Evolutionary conservation across 1,284 basidiomycete genomes (phyloP).

Genomic region (Quambalaria eucalypti): DNA sequence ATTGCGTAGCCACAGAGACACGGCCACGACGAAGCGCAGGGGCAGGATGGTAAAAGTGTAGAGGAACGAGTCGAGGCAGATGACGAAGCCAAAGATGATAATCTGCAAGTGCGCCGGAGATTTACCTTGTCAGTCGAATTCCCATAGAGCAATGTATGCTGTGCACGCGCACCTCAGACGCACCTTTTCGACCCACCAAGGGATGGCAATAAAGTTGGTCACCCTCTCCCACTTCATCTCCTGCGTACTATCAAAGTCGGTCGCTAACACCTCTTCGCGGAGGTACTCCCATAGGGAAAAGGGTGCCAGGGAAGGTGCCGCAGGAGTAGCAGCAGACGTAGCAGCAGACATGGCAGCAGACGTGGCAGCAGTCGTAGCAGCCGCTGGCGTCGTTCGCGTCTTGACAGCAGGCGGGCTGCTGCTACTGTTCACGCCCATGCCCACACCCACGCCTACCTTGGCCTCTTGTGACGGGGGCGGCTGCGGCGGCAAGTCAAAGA

Average conservation of each 20-base stretch:
- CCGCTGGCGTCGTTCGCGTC: too few species aligned
- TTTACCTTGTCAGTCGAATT: not conserved
- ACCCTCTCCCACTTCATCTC: constrained; percentile 96
- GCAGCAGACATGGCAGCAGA: not conserved
- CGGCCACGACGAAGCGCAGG: constrained; percentile 56
- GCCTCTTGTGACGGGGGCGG: too few species aligned
- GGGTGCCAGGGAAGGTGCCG: constrained; percentile 5
- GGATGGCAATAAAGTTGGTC: constrained; percentile 88
- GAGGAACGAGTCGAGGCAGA: constrained; percentile 93
- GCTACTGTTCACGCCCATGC: too few species aligned
- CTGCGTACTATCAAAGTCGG: constrained; percentile 83
- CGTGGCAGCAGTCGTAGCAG: not conserved
- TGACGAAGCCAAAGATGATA: constrained; percentile 79
- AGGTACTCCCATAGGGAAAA: constrained; percentile 82
- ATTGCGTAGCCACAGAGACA: constrained; percentile 28
- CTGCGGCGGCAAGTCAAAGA: too few species aligned
- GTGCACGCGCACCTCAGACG: constrained; percentile 12
- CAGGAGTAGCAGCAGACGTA: too few species aligned
- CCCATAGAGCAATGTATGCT: not conserved
- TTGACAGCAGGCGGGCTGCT: too few species aligned
- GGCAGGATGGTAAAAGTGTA: constrained; percentile 97
- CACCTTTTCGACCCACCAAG: constrained; percentile 86
- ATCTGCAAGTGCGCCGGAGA: constrained; percentile 54
- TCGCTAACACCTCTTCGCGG: constrained; percentile 67
- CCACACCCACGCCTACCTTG: too few species aligned